Conservation (phyloP, 352 stramenopile genomes). For the Phytopythium montanum region DNA sequence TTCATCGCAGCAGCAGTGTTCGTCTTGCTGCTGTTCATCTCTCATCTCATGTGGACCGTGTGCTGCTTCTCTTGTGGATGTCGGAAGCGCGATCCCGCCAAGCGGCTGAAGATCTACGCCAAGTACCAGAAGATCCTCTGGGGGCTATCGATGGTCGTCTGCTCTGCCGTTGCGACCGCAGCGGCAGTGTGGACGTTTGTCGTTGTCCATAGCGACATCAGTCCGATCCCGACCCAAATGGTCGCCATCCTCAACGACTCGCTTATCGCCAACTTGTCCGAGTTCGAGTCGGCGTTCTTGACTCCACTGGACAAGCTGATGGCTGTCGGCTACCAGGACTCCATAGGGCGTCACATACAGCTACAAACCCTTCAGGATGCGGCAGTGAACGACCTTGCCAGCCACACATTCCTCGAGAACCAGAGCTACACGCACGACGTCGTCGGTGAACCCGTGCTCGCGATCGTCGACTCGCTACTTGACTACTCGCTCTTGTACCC, state of each 20-base stretch:
- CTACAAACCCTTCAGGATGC: slow-evolving; percentile 27
- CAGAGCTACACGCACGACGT: slow-evolving; percentile 31
- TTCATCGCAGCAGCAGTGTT: slow-evolving; percentile 19
- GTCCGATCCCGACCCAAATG: slow-evolving; percentile 22
- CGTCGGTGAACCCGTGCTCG: slow-evolving; percentile 38
- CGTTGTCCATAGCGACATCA: slow-evolving; percentile 25
- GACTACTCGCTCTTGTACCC: slow-evolving; percentile 46
- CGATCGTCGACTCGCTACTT: slow-evolving; percentile 28
- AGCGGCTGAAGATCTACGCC: slow-evolving; percentile 44
- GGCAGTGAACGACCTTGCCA: slow-evolving; percentile 16
- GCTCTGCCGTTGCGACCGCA: slow-evolving; percentile 13
- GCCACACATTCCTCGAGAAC: slow-evolving; percentile 44
- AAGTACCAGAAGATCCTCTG: slow-evolving; percentile 42
- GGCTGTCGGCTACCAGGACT: slow-evolving; percentile 6
- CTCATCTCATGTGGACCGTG: slow-evolving; percentile 39
- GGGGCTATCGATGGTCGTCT: slow-evolving; percentile 31
- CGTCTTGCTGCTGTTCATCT: slow-evolving; percentile 34
- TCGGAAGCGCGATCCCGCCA: slow-evolving; percentile 32
- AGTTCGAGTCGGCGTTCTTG: slow-evolving; percentile 38
- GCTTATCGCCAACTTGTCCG: slow-evolving; percentile 21
- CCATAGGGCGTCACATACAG: slow-evolving; percentile 2
- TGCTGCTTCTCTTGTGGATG: slow-evolving; percentile 53
- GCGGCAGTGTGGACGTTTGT: slow-evolving; percentile 29
- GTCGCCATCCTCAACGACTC: slow-evolving; percentile 20
- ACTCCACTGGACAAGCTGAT: slow-evolving; percentile 31